phyloP scores from a whole-genome alignment of 1,284 basidiomycete genomes.

The Cryptococcus sp. region DNA sequence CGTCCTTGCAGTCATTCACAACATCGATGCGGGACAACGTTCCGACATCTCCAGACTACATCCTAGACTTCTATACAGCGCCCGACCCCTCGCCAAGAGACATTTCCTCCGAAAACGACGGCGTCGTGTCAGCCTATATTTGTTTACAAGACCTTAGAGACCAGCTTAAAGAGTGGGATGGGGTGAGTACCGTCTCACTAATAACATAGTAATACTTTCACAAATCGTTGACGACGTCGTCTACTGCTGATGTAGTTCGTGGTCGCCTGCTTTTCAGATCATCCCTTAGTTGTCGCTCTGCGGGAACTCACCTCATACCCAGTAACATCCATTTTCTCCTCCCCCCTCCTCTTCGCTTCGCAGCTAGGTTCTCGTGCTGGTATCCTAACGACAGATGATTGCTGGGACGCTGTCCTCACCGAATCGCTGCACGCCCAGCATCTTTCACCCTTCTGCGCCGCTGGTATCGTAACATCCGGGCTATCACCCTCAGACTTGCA shows the following conservation, averaged over 20 bases:
- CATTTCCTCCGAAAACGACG: too few relatives aligned
- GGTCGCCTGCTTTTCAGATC: slow-evolving; percentile 60
- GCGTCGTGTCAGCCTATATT: too few relatives aligned
- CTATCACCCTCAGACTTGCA: slow-evolving; percentile 56
- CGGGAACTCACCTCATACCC: slow-evolving; percentile 48
- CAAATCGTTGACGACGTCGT: slow-evolving; percentile 10
- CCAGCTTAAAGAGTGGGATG: too few relatives aligned
- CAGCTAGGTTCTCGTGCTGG: slow-evolving; percentile 52
- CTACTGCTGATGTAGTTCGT: slow-evolving; percentile 49
- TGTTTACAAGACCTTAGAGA: too few relatives aligned
- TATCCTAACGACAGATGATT: slow-evolving; percentile 58
- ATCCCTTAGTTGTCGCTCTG: slow-evolving; percentile 56
- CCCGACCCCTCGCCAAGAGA: slow-evolving; percentile 10
- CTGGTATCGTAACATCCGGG: slow-evolving; percentile 56
- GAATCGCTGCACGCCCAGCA: slow-evolving; percentile 48
- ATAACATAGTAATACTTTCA: too few relatives aligned
- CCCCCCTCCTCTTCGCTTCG: slow-evolving; percentile 51
- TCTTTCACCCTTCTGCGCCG: slow-evolving; percentile 42
- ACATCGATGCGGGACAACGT: background rate
- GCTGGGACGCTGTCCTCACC: slow-evolving; percentile 56
- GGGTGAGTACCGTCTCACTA: too few relatives aligned
- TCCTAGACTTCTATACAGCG: slow-evolving; percentile 53
- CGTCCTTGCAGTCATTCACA: too few relatives aligned
- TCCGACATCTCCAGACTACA: background rate
- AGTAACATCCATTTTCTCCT: slow-evolving; percentile 59